Conservation (phyloP, 768 basidiomycete genomes). For the Coprinellus micaceus region DNA sequence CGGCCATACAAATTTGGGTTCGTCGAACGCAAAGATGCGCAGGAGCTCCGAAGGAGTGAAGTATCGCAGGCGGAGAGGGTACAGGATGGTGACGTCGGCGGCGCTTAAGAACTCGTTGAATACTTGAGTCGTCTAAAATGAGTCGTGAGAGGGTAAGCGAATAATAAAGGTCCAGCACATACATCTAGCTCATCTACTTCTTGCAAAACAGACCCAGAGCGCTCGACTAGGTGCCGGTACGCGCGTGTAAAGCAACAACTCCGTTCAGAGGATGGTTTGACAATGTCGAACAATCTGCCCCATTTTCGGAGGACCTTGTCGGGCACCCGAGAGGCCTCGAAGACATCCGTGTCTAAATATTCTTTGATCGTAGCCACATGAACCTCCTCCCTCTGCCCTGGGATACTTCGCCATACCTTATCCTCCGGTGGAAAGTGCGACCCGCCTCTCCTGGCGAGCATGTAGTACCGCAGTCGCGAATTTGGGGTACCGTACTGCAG, state of each 20-base stretch:
- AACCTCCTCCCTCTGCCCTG: slow-evolving; percentile 39
- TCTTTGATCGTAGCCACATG: slow-evolving; percentile 26
- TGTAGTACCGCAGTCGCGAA: slow-evolving; percentile 76
- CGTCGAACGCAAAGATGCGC: slow-evolving; percentile 59
- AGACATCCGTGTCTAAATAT: slow-evolving; percentile 38
- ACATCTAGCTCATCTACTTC: slow-evolving; percentile 66
- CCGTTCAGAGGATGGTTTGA: slow-evolving; percentile 54
- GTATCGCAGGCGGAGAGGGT: slow-evolving; percentile 64
- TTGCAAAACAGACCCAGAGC: slow-evolving; percentile 76
- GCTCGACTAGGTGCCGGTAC: slow-evolving; percentile 73
- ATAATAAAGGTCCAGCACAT: slow-evolving; percentile 13
- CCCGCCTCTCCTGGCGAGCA: slow-evolving; percentile 51
- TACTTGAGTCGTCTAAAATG: slow-evolving; percentile 51
- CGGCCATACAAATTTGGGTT: slow-evolving; percentile 58
- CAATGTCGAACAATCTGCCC: slow-evolving; percentile 80
- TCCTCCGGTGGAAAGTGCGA: slow-evolving; percentile 30
- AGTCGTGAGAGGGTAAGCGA: neutral
- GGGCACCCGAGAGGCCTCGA: slow-evolving; percentile 40
- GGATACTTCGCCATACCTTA: slow-evolving; percentile 50
- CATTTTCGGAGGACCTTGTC: slow-evolving; percentile 67
- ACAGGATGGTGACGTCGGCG: slow-evolving; percentile 51
- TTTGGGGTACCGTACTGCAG: slow-evolving; percentile 80
- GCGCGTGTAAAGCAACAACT: slow-evolving; percentile 83
- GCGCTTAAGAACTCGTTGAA: slow-evolving; percentile 53
- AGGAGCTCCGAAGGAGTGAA: slow-evolving; percentile 73